A percentile compares a stretch with the other conserved stretches of the same genome.
These are phyloP conservation scores for Cichorium intybus DNA, from an alignment of 140 eudicot genomes.

Conservation along the genomic window DNA sequence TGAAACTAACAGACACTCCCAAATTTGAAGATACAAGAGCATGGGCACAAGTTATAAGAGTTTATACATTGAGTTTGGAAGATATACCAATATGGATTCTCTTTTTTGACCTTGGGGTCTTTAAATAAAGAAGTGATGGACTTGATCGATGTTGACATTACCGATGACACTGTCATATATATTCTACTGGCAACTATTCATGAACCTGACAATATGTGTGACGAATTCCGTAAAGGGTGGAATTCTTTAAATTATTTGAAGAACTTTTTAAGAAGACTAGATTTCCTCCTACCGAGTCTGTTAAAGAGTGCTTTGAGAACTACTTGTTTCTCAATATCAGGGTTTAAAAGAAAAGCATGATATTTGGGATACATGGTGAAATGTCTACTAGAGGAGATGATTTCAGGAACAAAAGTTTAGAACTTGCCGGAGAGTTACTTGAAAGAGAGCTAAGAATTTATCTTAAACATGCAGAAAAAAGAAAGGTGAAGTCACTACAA, in stretches of 20 bases:
- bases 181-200: conserved; percentile 65
- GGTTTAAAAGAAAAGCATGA: conserved; percentile 56
- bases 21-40: no score
- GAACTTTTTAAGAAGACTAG: conserved; percentile 36
- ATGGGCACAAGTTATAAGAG: no score
- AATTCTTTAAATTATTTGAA: conserved; percentile 39
- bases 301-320: conserved; percentile 45
- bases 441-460: conserved; percentile 71
- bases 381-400: conserved; percentile 75
- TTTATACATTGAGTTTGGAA: no score
- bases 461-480: conserved; percentile 68
- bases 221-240: conserved; percentile 44
- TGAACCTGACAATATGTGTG: no score
- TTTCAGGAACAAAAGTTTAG: conserved; percentile 79
- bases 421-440: conserved; percentile 79
- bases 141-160: conserved; percentile 36
- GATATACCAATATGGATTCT: no score
- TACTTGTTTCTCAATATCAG: no score
- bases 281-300: conserved; percentile 78
- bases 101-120: no score
- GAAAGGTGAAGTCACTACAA: conserved; percentile 75
- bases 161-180: conserved; percentile 57
- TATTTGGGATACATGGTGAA: conserved; percentile 83
- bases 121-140: no score
- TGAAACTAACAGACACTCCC: no score